Evolutionary conservation across 805 yeast species (phyloP).

Genomic region (Nadsonia fulvescens): DNA sequence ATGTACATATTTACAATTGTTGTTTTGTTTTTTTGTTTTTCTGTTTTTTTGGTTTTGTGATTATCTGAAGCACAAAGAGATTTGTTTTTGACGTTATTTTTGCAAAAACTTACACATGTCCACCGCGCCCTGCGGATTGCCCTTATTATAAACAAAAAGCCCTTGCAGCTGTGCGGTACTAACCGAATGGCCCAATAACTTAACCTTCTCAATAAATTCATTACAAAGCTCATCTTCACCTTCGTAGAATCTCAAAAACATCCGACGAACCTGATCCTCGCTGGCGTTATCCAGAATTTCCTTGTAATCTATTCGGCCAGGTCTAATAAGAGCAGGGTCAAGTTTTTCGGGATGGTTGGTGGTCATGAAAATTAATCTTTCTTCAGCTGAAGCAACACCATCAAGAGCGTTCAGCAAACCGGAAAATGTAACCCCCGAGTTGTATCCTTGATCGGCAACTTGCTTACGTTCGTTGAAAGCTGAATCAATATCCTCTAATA

Average conservation of each 20-base stretch:
- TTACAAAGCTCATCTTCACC: constrained; percentile 37
- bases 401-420: constrained; percentile 87
- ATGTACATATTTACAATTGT: neutral
- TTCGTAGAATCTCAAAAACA: constrained; percentile 81
- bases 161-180: constrained; percentile 95
- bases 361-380: constrained; percentile 92
- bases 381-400: constrained; percentile 96
- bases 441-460: constrained; percentile 55
- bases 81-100: no score
- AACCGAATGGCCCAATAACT: constrained; percentile 34
- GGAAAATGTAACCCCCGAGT: constrained; percentile 85
- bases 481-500: constrained; percentile 89
- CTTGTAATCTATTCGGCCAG: constrained; percentile 85
- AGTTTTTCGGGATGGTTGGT: constrained; percentile 90
- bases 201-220: constrained; percentile 27
- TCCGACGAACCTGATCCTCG: constrained; percentile 52
- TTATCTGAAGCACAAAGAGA: no score
- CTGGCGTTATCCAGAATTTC: constrained; percentile 77
- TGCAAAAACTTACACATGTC: constrained; percentile 28
- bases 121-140: constrained; percentile 61
- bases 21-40: neutral
- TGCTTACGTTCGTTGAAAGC: constrained; percentile 78
- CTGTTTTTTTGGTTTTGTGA: constrained; percentile 1
- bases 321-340: constrained; percentile 85
- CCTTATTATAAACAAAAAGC: constrained; percentile 78